Percentiles rank a stretch among this genome's conserved stretches.
Conservation (phyloP, 352 stramenopile genomes). For the Poterioochromonas sp. region DNA sequence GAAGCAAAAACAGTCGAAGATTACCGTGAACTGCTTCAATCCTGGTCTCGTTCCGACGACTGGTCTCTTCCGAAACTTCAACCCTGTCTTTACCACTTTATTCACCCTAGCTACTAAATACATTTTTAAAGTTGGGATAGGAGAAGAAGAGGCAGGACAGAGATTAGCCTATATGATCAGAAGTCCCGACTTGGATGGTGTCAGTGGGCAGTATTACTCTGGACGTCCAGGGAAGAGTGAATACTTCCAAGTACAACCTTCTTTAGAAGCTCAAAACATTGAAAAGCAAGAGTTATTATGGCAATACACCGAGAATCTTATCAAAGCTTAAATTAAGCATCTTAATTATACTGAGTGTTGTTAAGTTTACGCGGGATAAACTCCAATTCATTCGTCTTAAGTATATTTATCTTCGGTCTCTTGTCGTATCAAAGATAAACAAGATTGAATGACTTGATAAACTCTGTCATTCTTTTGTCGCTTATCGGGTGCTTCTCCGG, state of each 20-base stretch:
- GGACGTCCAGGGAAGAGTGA: not conserved
- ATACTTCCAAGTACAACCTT: not conserved
- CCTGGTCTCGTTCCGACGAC: constrained; percentile 1
- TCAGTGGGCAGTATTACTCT: not conserved
- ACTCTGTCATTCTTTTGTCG: no score
- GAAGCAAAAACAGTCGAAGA: not conserved
- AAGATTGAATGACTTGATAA: no score
- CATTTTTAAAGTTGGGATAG: not conserved
- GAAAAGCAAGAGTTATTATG: not conserved
- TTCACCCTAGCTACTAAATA: not conserved
- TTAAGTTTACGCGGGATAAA: no score
- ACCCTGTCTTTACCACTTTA: not conserved
- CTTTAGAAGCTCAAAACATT: not conserved
- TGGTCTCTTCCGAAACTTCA: not conserved
- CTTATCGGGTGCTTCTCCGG: no score
- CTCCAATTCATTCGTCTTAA: no score
- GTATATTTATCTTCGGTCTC: no score
- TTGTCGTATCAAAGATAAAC: no score
- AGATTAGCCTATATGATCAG: not conserved
- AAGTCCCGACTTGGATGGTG: not conserved
- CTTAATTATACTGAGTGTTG: no score
- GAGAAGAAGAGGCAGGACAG: not conserved
- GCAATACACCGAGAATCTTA: no score
- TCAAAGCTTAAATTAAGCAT: no score
- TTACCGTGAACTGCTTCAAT: not conserved